A percentile compares a stretch with the other conserved stretches of the same genome.
These are phyloP conservation scores for Isabelozyma pseudorhagii DNA, from an alignment of 805 yeast species.

Conservation along the genomic window DNA sequence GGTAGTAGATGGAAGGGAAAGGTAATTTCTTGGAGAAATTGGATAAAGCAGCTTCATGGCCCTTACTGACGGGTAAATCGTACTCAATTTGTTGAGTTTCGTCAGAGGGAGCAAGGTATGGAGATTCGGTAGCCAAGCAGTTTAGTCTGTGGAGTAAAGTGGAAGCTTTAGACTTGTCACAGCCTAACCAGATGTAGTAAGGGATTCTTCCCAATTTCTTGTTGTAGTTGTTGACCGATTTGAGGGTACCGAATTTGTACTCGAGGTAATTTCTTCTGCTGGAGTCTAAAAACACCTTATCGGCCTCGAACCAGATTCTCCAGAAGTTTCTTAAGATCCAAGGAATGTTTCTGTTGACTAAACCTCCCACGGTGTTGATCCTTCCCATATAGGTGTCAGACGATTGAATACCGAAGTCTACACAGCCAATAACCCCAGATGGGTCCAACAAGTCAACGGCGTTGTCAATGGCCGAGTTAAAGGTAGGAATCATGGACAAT, in stretches of 20 bases:
- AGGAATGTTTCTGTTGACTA: constrained; percentile 65
- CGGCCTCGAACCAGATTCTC: constrained; percentile 87
- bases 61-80: constrained; percentile 49
- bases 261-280: constrained; percentile 81
- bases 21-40: constrained; percentile 67
- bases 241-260: constrained; percentile 77
- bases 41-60: constrained; percentile 70
- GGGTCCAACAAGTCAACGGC: constrained; percentile 51
- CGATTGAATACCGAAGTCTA: constrained; percentile 79
- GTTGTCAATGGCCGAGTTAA: constrained; percentile 74
- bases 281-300: constrained; percentile 73
- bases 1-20: constrained; percentile 78
- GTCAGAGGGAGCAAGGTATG: constrained; percentile 65
- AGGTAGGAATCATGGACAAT: constrained; percentile 81
- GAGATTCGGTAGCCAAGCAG: constrained; percentile 77
- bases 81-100: constrained; percentile 11
- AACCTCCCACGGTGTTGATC: constrained; percentile 72
- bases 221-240: constrained; percentile 68
- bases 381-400: constrained; percentile 62
- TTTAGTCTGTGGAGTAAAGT: constrained; percentile 60
- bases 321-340: constrained; percentile 80
- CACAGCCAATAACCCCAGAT: constrained; percentile 64
- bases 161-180: constrained; percentile 36
- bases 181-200: constrained; percentile 79
- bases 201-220: constrained; percentile 69